Conservation (phyloP, 139 green algal genomes). For the Micractinium conductrix region DNA sequence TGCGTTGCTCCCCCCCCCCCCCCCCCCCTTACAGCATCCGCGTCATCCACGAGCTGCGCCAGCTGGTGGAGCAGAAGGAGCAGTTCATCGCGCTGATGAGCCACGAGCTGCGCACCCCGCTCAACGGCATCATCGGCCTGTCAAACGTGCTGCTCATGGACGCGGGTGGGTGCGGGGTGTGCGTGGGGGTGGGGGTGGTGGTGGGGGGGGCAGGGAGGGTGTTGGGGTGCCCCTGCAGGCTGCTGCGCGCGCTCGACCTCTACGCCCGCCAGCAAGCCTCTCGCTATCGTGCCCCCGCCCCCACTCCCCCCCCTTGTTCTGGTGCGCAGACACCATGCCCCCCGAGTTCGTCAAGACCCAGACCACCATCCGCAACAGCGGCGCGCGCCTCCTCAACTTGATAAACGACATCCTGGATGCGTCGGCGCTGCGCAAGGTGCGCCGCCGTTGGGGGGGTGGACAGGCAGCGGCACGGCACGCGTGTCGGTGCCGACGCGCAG, state of each 20-base stretch:
- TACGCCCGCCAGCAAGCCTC: background rate
- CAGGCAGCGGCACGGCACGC: background rate
- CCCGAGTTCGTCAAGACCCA: constrained; percentile 11
- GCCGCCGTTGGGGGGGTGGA: too few species aligned
- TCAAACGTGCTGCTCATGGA: constrained; percentile 44
- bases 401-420: constrained; percentile 79
- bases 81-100: constrained; percentile 78
- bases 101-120: constrained; percentile 83
- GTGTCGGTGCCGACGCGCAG: too few species aligned
- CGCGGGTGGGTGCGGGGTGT: background rate
- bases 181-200: background rate
- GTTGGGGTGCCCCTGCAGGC: background rate
- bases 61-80: constrained; percentile 74
- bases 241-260: background rate
- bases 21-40: background rate
- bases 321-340: background rate
- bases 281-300: background rate
- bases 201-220: background rate
- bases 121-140: constrained; percentile 84
- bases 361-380: constrained; percentile 41
- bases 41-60: constrained; percentile 48
- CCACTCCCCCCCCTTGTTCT: background rate
- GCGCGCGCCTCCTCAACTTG: constrained; percentile 63
- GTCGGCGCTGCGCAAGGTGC: constrained; percentile 50
- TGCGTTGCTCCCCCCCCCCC: background rate